Evolutionary conservation across 1,139 yeast species (phyloP).

Genomic region (Candida sp.): DNA sequence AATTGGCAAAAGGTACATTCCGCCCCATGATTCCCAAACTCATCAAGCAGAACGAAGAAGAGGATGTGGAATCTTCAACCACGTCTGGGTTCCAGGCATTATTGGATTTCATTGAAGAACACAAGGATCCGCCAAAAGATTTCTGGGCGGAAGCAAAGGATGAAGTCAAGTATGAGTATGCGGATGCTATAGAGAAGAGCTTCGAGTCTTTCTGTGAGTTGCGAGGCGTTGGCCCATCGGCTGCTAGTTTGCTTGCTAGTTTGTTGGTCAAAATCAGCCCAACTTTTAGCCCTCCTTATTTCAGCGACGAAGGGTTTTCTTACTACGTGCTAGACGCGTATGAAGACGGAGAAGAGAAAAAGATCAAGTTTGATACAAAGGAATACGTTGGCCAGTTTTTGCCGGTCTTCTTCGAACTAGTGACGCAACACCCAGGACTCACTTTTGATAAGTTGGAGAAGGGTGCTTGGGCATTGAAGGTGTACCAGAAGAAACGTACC

Average conservation of each 20-base stretch:
- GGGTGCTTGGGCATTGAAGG: constrained; percentile 45
- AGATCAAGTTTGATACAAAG: constrained; percentile 44
- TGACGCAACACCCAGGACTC: constrained; percentile 10
- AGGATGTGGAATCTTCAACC: constrained; percentile 30
- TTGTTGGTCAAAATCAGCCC: constrained; percentile 25
- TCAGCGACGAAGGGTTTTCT: constrained; percentile 51
- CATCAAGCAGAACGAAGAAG: constrained; percentile 37
- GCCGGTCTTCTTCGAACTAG: constrained; percentile 25
- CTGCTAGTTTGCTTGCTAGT: constrained; percentile 48
- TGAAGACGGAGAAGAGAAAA: constrained; percentile 26
- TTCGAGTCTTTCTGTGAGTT: constrained; percentile 36
- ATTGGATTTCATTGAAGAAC: constrained; percentile 19
- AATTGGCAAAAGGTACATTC: constrained; percentile 51
- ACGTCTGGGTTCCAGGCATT: constrained; percentile 30
- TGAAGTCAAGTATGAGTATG: constrained; percentile 18
- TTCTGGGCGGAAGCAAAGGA: constrained; percentile 12
- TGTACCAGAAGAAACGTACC: constrained; percentile 26
- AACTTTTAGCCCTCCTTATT: constrained; percentile 45
- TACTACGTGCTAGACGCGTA: constrained; percentile 35
- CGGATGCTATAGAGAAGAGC: constrained; percentile 22
- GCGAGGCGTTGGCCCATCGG: constrained; percentile 56
- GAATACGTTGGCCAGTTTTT: constrained; percentile 44
- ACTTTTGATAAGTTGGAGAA: constrained; percentile 29
- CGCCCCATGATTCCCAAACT: constrained; percentile 49
- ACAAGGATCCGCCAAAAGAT: constrained; percentile 1